Base-by-base conservation (phyloP, 225 moss, liverwort and hornwort genomes). In the Bryum argenteum region DNA sequence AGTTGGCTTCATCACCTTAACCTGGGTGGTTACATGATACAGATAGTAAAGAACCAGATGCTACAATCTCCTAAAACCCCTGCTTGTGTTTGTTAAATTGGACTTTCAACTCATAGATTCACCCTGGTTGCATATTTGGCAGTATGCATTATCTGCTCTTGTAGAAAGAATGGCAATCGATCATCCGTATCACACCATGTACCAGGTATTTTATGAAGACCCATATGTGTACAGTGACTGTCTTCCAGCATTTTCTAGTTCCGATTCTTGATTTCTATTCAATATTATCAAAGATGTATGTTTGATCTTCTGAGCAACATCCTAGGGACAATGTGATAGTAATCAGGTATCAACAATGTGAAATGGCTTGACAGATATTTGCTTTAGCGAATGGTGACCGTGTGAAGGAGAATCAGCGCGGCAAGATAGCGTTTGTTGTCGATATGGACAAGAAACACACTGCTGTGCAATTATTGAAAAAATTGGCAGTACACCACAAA, bases 351-450 rank as follows among this genome's bases (percentile, higher is more conserved):
- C 71, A 9, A 39, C 26, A 62, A 50, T 69, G 52, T 65, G 72
- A 68, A 21, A 28, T 56, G 71, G 75, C 48, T 17, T 48, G 22
- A 61, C 83, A 96, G 94, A 70, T 98, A 18, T 90, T 98, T 77
- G 98, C 98, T 61, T 71, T 98, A 69, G 90, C 98, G 64, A 92
- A 98, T 76, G 98, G 98, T 73, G 98, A 98, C 63, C 94, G 98
- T 71, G 85, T 98, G 85, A 98, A 98, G 85, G 94, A 89, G 45
- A 94, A 94, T 71, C 98, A 98, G 72, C 85, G 92, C 75, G 94
- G 98, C 45, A 98, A 92, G 62, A 89, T 87, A 70, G 91, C 87
- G 4, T 98, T 98, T 63, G 83, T 98, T 48, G 89, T 98, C 58
- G 98, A 98, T 75, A 78, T 92, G 84, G 98, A 98, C 71, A 98